Evolutionary conservation across 2,329 filamentous ascomycete species (phyloP), one percentile per base, ranked within the genome.

Genomic region (Fusarium scirpi): DNA sequence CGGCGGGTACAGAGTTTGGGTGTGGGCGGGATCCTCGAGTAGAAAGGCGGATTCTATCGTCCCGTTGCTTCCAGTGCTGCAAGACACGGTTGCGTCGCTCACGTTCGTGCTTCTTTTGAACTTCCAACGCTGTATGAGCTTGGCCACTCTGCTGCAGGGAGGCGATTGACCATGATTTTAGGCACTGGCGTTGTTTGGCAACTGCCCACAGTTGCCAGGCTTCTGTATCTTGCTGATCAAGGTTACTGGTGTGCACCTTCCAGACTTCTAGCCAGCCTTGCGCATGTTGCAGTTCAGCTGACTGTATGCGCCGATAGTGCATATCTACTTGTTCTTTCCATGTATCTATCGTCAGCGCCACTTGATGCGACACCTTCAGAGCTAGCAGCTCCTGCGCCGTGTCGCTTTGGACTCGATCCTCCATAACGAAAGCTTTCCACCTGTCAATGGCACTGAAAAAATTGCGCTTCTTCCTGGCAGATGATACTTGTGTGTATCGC

Each of bases 111-210:
- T 78, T 79, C 60, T 77, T 75, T 20, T 69, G 69, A 16, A 78
- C 78, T 57, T 76, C 78, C 8, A 59, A 66, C 11, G 80, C 80
- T 5, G 80, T 81, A 55, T 82, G 80, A 12, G 76, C 80, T 52
- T 81, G 79, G 3, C 80, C 80, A 48, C 77, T 76, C 46, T 76
- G 77, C 52, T 81, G 80, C 29, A 82, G 53, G 13, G 79, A 75
- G 20, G 78, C 77, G 45, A 79, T 81, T 3, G 80, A 79, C 80
- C 80, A 82, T 11, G 64, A 63, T 56, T 81, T 82, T 22, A 81
- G 55, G 52, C 68, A 76, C 22, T 79, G 76, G 10, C 75, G 77
- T 58, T 80, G 78, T 53, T 76, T 76, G 52, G 74, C 76, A 15
- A 62, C 41, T 46, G 76, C 71, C 78, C 78, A 80, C n/a, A 76